A percentile compares a stretch with the other conserved stretches of the same genome.
phyloP scores from a whole-genome alignment of 192 early-diverging fungal genomes.

The Backusella macrospora region DNA sequence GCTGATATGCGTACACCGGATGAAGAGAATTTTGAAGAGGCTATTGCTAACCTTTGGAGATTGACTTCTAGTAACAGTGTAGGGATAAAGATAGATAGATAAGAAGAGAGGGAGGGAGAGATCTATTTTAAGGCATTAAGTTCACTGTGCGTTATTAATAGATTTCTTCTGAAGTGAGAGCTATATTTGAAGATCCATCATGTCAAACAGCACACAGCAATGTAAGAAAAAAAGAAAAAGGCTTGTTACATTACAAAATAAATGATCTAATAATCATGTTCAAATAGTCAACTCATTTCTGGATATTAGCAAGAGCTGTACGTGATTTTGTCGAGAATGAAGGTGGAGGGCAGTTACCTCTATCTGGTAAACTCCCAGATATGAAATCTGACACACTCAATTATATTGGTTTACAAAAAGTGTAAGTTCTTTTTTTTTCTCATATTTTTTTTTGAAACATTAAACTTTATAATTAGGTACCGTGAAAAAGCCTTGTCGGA shows the following conservation, averaged over 20 bases:
- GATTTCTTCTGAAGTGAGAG: constrained; percentile 51
- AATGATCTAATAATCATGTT: background rate
- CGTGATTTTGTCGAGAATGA: constrained; percentile 78
- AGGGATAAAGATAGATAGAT: background rate
- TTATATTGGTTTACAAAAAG: constrained; percentile 82
- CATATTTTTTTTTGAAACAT: background rate
- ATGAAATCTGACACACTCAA: constrained; percentile 96
- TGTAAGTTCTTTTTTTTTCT: constrained; percentile 53
- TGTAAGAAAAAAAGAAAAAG: background rate
- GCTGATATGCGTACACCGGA: constrained; percentile 60
- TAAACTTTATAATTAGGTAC: constrained; percentile 53
- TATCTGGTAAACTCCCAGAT: constrained; percentile 88
- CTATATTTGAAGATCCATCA: constrained; percentile 58
- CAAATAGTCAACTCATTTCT: constrained; percentile 71
- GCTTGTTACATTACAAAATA: background rate
- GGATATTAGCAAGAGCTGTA: constrained; percentile 82
- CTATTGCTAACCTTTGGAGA: constrained; percentile 63
- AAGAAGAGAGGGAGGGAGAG: background rate
- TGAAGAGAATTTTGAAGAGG: constrained; percentile 93
- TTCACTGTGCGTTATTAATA: constrained; percentile 11
- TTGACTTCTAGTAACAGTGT: constrained; percentile 17
- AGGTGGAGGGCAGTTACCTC: constrained; percentile 72
- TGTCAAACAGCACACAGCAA: constrained; percentile 52
- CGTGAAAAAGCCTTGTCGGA: constrained; percentile 80
- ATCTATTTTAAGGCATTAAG: background rate